phyloP scores from a whole-genome alignment of 306 rosid species.

The Cotoneaster glaucophyllus region DNA sequence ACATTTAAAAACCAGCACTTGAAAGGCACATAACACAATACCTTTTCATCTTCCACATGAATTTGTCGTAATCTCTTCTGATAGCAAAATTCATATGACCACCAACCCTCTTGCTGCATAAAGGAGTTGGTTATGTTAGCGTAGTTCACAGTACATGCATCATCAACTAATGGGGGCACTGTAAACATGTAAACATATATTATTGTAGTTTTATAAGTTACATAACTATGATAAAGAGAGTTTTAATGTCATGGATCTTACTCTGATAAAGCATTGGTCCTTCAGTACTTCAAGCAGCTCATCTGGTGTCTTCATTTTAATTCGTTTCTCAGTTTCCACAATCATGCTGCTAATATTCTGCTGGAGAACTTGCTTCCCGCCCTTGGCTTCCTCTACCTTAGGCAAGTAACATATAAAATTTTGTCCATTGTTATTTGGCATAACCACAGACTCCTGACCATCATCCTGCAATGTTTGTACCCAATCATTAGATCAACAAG shows the following conservation, averaged over 20 bases:
- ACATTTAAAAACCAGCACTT: not conserved
- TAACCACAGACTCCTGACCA: constrained; percentile 69
- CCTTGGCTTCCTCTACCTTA: constrained; percentile 72
- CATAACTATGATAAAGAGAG: not conserved
- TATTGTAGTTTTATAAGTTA: not conserved
- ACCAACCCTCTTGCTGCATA: constrained; percentile 98
- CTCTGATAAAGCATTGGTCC: constrained; percentile 71
- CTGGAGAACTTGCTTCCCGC: constrained; percentile 51
- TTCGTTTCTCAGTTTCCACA: constrained; percentile 68
- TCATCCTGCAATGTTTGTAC: constrained; percentile 50
- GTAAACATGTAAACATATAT: not conserved
- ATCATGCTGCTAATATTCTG: constrained; percentile 77
- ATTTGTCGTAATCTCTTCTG: constrained; percentile 66
- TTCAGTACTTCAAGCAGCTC: constrained; percentile 77
- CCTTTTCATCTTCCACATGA: constrained; percentile 86
- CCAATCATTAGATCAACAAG: not conserved
- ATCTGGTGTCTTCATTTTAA: constrained; percentile 88
- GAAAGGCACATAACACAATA: constrained; percentile 21
- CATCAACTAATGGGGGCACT: not conserved
- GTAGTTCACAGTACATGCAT: not conserved
- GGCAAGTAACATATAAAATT: constrained; percentile 79
- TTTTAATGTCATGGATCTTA: constrained; percentile 29
- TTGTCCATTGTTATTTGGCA: constrained; percentile 72
- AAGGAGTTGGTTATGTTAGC: constrained; percentile 6
- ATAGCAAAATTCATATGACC: constrained; percentile 97